Conservation (phyloP, 208 protist genomes). For the Trypanosoma brucei region DNA sequence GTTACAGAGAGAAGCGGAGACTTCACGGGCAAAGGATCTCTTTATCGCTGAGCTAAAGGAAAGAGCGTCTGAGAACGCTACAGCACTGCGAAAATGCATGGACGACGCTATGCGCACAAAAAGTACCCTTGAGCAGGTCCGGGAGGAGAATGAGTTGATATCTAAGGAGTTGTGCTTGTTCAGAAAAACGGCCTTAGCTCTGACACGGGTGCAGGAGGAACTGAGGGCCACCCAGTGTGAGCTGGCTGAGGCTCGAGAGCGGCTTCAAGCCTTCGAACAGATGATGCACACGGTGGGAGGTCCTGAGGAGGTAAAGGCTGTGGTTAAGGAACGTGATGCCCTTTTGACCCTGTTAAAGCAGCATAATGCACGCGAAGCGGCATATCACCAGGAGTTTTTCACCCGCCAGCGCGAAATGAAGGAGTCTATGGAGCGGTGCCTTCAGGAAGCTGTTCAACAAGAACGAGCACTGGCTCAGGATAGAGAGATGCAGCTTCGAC, state of each 20-base stretch:
- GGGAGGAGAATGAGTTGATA: conserved; percentile 17
- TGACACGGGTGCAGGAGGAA: conserved; percentile 29
- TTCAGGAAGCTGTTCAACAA: conserved; percentile 14
- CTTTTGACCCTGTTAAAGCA: conserved; percentile 51
- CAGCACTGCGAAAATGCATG: conserved; percentile 2
- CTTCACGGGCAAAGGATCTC: conserved; percentile 6
- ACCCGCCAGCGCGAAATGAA: conserved; percentile 18
- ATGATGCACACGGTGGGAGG: conserved; percentile 18
- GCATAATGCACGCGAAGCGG: conserved; percentile 30
- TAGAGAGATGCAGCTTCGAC: conserved; percentile 15
- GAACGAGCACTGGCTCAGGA: conserved; percentile 21
- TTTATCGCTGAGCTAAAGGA: conserved; percentile 15
- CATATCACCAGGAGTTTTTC: conserved; percentile 32
- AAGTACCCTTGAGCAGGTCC: conserved; percentile 9
- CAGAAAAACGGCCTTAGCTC: conserved; percentile 11
- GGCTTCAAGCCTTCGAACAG: conserved; percentile 33
- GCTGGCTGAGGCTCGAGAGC: conserved; percentile 24
- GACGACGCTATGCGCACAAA: conserved; percentile 15
- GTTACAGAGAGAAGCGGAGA: conserved; percentile 1
- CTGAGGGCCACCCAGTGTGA: conserved; percentile 29
- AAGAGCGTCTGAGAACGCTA: conserved; percentile 11
- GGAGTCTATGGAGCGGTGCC: conserved; percentile 8
- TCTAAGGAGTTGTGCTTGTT: conserved; percentile 12
- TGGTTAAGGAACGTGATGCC: conserved; percentile 44
- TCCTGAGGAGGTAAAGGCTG: conserved; percentile 27